A percentile compares a stretch with the other conserved stretches of the same genome.
Conservation (phyloP, 2,329 filamentous ascomycete species). For the Colletotrichum sp. region DNA sequence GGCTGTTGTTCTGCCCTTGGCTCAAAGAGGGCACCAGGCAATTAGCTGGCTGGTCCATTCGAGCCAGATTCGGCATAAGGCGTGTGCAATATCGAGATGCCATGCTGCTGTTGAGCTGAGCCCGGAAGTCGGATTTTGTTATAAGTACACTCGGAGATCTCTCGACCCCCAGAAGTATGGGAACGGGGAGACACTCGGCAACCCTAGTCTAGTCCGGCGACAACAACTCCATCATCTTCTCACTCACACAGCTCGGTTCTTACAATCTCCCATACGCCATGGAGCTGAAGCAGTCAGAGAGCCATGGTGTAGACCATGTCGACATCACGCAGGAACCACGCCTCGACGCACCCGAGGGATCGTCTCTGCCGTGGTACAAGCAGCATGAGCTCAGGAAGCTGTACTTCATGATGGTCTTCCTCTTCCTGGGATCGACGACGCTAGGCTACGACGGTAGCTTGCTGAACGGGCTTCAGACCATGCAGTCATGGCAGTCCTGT, state of each 20-base stretch:
- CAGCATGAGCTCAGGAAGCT: conserved; percentile 33
- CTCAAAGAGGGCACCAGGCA: neutral
- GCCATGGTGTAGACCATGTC: neutral
- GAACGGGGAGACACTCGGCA: neutral
- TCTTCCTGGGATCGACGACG: conserved; percentile 36
- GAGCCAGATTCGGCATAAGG: neutral
- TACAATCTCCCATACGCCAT: neutral
- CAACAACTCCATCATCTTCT: neutral
- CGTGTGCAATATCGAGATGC: neutral
- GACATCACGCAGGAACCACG: neutral
- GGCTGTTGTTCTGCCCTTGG: neutral
- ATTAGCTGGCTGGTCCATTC: neutral
- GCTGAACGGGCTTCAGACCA: conserved; percentile 50
- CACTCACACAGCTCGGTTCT: neutral
- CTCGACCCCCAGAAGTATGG: neutral
- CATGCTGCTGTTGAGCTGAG: neutral
- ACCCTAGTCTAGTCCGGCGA: neutral
- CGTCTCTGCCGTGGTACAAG: conserved; percentile 29
- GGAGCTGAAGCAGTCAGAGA: conserved; percentile 8
- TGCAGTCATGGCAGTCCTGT: conserved; percentile 45
- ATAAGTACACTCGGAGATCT: conserved; percentile 1
- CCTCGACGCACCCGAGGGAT: conserved; percentile 1
- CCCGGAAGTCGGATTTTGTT: neutral
- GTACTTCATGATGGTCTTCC: conserved; percentile 33
- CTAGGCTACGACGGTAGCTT: conserved; percentile 47